Percentiles rank a stretch among this genome's conserved stretches.
Evolutionary conservation across 1,284 basidiomycete genomes (phyloP).

Genomic region (Marasmius tenuissimus): DNA sequence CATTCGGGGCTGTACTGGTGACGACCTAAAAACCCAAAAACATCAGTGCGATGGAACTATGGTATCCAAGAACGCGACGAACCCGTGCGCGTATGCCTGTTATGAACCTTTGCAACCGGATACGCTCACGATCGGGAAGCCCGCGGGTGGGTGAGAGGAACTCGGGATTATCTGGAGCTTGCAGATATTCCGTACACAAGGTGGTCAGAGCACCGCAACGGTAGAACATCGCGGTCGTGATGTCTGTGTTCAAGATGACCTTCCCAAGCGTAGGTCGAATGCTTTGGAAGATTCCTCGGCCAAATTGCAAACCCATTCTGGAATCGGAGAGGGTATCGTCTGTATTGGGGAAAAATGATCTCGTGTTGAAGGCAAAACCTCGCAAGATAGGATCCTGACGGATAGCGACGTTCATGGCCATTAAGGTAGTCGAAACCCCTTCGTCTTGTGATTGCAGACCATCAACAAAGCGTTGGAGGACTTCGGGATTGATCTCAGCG

Average conservation of each 20-base stretch:
- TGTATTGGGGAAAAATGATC: slow-evolving; percentile 51
- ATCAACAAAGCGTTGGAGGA: slow-evolving; percentile 47
- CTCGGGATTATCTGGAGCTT: background rate
- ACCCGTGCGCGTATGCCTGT: slow-evolving; percentile 42
- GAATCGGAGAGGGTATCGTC: background rate
- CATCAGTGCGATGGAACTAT: background rate
- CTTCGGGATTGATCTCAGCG: slow-evolving; percentile 46
- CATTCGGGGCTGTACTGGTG: background rate
- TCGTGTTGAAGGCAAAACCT: slow-evolving; percentile 53
- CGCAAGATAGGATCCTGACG: slow-evolving; percentile 56
- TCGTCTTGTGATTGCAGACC: slow-evolving; percentile 57
- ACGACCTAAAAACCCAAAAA: background rate
- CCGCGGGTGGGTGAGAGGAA: slow-evolving; percentile 30
- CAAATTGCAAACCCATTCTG: slow-evolving; percentile 44
- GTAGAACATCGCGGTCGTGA: slow-evolving; percentile 61
- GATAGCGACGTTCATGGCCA: slow-evolving; percentile 58
- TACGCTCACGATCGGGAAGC: slow-evolving; percentile 43
- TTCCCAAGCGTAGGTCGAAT: slow-evolving; percentile 52
- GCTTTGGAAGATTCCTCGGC: slow-evolving; percentile 61
- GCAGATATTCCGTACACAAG: slow-evolving; percentile 47
- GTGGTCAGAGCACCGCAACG: slow-evolving; percentile 33
- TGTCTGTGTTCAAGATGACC: slow-evolving; percentile 62
- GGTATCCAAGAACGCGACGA: background rate
- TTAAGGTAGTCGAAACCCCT: slow-evolving; percentile 55
- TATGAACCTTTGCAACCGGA: slow-evolving; percentile 35